Conservation (phyloP, 805 yeast genomes). For the Candida montana region DNA sequence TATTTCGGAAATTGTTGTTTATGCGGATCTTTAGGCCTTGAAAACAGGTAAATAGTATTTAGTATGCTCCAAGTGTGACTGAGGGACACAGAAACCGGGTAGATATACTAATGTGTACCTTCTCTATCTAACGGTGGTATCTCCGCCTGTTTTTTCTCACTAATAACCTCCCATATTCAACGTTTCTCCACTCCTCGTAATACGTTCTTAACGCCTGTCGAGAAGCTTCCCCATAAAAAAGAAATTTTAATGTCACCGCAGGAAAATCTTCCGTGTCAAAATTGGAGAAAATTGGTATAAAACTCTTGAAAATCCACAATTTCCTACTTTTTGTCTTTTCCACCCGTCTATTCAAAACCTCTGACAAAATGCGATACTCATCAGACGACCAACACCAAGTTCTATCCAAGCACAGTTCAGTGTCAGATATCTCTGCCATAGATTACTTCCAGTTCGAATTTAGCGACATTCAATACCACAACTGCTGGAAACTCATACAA, state of each 20-base stretch:
- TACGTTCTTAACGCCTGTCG: not conserved
- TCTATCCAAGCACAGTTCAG: constrained; percentile 12
- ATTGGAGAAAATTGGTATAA: not conserved
- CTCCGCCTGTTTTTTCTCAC: too few relatives aligned
- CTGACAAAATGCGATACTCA: constrained; percentile 14
- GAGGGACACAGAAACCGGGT: too few relatives aligned
- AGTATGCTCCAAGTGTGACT: too few relatives aligned
- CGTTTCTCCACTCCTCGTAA: too few relatives aligned
- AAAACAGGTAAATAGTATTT: too few relatives aligned
- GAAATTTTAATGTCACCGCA: not conserved
- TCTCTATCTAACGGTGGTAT: too few relatives aligned
- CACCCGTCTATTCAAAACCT: not conserved
- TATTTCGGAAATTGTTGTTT: too few relatives aligned
- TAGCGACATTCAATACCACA: constrained; percentile 31
- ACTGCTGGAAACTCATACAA: constrained; percentile 38
- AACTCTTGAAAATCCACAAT: not conserved
- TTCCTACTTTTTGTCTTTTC: too few relatives aligned
- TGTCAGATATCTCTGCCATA: constrained; percentile 23
- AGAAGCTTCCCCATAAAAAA: not conserved
- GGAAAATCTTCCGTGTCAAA: not conserved
- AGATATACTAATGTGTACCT: too few relatives aligned
- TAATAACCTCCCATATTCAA: too few relatives aligned
- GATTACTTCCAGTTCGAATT: constrained; percentile 37
- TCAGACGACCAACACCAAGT: constrained; percentile 24
- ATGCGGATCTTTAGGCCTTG: too few relatives aligned